Evolutionary conservation across 2,329 filamentous ascomycete genomes (phyloP).

Genomic region (Huntiella bhutanensis): DNA sequence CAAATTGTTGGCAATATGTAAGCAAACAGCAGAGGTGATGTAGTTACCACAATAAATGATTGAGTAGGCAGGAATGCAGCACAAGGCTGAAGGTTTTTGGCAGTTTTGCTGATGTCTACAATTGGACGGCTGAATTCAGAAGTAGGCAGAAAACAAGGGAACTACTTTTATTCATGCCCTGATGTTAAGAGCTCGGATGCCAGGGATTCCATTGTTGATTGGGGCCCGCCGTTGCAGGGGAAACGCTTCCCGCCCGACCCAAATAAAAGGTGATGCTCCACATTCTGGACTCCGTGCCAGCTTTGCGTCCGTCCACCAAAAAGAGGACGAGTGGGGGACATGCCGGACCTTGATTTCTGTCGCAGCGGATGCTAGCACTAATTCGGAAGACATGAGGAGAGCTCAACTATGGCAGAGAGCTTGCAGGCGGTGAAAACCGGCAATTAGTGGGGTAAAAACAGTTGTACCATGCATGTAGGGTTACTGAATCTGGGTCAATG

Average conservation of each 20-base stretch:
- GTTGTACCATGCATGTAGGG: not conserved
- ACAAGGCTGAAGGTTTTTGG: slow-evolving; percentile 9
- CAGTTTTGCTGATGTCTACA: slow-evolving; percentile 6
- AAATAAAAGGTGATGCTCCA: not conserved
- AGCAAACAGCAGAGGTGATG: slow-evolving; percentile 2
- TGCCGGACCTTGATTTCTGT: no score
- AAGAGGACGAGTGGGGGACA: no score
- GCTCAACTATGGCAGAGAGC: not conserved
- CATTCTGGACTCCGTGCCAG: no score
- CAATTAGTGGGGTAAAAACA: not conserved
- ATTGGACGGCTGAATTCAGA: not conserved
- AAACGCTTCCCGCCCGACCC: slow-evolving; percentile 2
- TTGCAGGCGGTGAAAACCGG: not conserved
- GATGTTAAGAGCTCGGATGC: not conserved
- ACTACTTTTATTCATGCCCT: not conserved
- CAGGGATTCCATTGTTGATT: slow-evolving; percentile 5
- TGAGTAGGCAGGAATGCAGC: not conserved
- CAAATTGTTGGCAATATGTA: not conserved
- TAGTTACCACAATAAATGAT: not conserved
- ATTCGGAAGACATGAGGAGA: not conserved
- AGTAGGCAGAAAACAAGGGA: slow-evolving; percentile 2
- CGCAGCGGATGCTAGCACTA: slow-evolving; percentile 1
- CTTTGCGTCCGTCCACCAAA: no score
- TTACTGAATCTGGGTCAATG: not conserved
- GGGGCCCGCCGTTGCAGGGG: slow-evolving; percentile 8